Evolutionary conservation across 805 yeast species (phyloP).

Genomic region (Phaffomyces thermotolerans): DNA sequence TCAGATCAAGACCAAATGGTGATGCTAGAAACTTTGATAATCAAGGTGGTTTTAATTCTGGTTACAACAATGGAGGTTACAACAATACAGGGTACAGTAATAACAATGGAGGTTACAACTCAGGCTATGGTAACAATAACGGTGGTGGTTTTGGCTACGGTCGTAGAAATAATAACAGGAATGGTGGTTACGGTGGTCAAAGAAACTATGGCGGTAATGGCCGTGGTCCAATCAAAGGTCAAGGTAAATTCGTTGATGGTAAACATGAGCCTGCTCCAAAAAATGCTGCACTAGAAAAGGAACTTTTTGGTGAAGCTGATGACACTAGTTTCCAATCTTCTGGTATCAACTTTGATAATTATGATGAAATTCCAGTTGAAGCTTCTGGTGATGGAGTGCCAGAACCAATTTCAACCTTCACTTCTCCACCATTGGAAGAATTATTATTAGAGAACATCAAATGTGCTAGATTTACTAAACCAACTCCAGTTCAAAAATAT

Average conservation of each 20-base stretch:
- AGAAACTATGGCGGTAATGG: conserved; percentile 20
- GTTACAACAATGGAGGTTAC: conserved; percentile 1
- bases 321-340: conserved; percentile 73
- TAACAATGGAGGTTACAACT: conserved; percentile 8
- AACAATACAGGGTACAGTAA: conserved; percentile 2
- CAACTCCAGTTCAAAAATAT: conserved; percentile 95
- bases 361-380: conserved; percentile 98
- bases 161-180: conserved; percentile 24
- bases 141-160: conserved; percentile 21
- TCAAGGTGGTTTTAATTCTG: conserved; percentile 1
- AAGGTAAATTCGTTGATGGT: conserved; percentile 84
- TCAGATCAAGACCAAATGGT: conserved; percentile 27
- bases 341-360: conserved; percentile 97
- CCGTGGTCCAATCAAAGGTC: conserved; percentile 39
- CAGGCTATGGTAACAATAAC: conserved; percentile 5
- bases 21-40: conserved; percentile 7
- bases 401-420: conserved; percentile 82
- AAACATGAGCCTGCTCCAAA: conserved; percentile 75
- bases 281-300: conserved; percentile 64
- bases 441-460: conserved; percentile 81
- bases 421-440: conserved; percentile 85
- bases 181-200: conserved; percentile 29
- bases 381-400: conserved; percentile 95
- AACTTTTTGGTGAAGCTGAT: conserved; percentile 74
- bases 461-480: conserved; percentile 85